These are phyloP conservation scores for Cajanus cajan DNA, from an alignment of 306 rosid species.

Conservation along the genomic window DNA sequence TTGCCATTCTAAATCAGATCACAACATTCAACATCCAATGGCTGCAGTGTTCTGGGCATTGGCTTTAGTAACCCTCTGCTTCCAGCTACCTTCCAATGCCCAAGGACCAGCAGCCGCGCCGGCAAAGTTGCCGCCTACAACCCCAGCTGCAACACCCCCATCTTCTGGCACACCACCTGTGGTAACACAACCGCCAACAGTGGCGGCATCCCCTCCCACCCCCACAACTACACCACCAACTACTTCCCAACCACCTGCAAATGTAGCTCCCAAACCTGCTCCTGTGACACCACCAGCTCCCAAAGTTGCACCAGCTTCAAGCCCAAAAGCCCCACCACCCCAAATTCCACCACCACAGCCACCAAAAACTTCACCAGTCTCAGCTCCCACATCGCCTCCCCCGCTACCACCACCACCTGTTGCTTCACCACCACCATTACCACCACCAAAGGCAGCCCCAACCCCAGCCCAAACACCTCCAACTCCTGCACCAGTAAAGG, in stretches of 20 bases:
- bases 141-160: conserved; percentile 15
- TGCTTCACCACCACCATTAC: conserved; percentile 22
- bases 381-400: conserved; percentile 56
- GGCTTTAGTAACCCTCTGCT: conserved; percentile 31
- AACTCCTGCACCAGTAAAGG: conserved; percentile 56
- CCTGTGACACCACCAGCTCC: conserved; percentile 61
- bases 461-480: conserved; percentile 62
- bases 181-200: conserved; percentile 29
- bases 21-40: conserved; percentile 25
- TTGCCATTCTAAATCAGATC: not conserved
- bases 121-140: conserved; percentile 13
- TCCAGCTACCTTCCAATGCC: conserved; percentile 28
- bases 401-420: conserved; percentile 47
- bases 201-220: conserved; percentile 41
- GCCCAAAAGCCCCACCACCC: conserved; percentile 55
- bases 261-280: conserved; percentile 44
- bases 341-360: conserved; percentile 56
- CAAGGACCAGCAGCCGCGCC: conserved; percentile 39
- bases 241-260: conserved; percentile 46
- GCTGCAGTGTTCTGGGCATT: conserved; percentile 33
- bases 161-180: conserved; percentile 6
- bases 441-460: conserved; percentile 65
- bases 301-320: conserved; percentile 50
- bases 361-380: conserved; percentile 54
- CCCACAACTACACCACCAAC: conserved; percentile 41